Base-by-base conservation (phyloP, 257 asterid species). In the Oldenlandia corymbosa region DNA sequence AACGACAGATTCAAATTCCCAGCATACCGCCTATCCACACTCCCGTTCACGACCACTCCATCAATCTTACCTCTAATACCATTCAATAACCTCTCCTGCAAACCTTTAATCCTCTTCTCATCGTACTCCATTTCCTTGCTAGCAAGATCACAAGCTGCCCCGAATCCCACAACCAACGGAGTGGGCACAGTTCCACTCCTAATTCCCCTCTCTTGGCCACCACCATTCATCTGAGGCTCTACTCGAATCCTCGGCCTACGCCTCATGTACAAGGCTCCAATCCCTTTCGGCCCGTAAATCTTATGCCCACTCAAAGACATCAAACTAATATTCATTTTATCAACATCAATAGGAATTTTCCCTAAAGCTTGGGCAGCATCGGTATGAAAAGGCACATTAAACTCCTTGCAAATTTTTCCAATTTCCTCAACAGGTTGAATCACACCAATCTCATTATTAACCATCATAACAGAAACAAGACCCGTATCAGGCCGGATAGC, bases 171-270 rank as follows among this genome's bases (percentile, higher is more conserved):
- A 45, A 84, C 99, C 76, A 93, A 71, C 0, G 99, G 96, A 0
- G 99, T 83, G 0, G 97, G 97, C 48, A 90, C 96, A 0, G 99
- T 93, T 56, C 99, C 99, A 52, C 99, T 93, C 76, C 99, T 80
- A 34, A 93, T 90, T 54, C 99, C 99, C 68, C 99, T 87, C 81
- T 93, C 99, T 49, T 93, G 99, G 27, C 99, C 99, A 50, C 99
- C 99, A 2, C 99, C 99, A 67, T 83, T 93, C 97, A 93, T 93
- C 58, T 90, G 99, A 11, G 99, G 84, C 79, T 90, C 97, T 41
- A 93, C 99, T 20, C 99, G 77, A 68, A 93, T 86, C 66, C 96
- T 87, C 21, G 99, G 99, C 68, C 99, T 76, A 45, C 99, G 79
- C 74, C 94, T 83, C 87, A 84, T 93, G 58, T 85, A 93, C 84